These are phyloP conservation scores for Gossypium longicalyx DNA, from an alignment of 345 rosid genomes.

Conservation along the genomic window DNA sequence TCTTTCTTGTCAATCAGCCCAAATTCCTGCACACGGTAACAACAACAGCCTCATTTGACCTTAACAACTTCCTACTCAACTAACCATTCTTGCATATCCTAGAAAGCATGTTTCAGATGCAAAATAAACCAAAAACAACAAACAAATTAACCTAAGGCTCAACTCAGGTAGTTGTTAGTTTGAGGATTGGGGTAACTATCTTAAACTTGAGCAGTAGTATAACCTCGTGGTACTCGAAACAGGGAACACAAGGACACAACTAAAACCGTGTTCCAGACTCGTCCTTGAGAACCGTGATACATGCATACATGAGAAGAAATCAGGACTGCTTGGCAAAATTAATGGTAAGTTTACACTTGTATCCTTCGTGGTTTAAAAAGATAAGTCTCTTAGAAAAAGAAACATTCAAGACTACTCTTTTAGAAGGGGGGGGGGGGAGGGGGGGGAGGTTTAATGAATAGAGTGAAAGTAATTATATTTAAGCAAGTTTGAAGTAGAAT, in stretches of 20 bases:
- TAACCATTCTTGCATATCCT: not conserved
- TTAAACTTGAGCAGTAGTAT: too few species aligned
- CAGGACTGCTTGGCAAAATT: not conserved
- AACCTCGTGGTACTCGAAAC: not conserved
- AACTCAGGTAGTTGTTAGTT: not conserved
- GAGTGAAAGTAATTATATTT: not conserved
- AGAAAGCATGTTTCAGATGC: not conserved
- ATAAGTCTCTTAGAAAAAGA: not conserved
- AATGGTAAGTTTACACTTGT: not conserved
- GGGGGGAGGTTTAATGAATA: not conserved
- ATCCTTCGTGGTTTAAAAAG: too few species aligned
- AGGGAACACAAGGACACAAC: not conserved
- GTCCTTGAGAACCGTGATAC: not conserved
- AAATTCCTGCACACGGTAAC: conserved; percentile 61
- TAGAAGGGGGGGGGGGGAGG: too few species aligned
- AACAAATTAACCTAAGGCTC: not conserved
- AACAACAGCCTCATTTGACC: not conserved
- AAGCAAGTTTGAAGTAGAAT: too few species aligned
- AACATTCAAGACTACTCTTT: not conserved
- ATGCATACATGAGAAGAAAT: not conserved
- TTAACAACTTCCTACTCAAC: not conserved
- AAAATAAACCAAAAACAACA: not conserved
- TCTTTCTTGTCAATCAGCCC: conserved; percentile 96
- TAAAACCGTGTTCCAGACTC: not conserved
- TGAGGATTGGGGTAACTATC: not conserved